A percentile compares a stretch with the other conserved stretches of the same genome.
Evolutionary conservation across 2,329 filamentous ascomycete genomes (phyloP).

Genomic region (Fusarium palustre): DNA sequence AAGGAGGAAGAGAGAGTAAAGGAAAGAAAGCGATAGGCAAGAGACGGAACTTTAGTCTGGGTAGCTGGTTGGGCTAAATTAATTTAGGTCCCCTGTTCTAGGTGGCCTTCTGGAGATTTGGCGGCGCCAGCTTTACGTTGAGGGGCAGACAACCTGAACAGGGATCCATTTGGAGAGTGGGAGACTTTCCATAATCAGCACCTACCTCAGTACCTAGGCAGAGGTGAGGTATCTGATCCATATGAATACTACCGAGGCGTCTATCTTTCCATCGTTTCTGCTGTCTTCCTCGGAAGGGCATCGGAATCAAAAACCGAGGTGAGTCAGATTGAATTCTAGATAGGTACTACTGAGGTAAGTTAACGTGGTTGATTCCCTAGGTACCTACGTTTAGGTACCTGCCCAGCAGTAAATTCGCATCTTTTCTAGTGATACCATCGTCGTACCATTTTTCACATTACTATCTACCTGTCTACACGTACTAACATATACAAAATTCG

Average conservation of each 20-base stretch:
- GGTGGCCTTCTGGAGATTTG: slow-evolving; percentile 33
- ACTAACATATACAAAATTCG: not conserved
- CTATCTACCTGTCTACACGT: not conserved
- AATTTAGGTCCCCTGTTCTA: slow-evolving; percentile 41
- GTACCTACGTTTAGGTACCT: not conserved
- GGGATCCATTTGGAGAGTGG: slow-evolving; percentile 7
- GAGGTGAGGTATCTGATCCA: not conserved
- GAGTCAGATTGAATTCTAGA: not conserved
- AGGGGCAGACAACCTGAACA: not conserved
- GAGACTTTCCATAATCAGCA: not conserved
- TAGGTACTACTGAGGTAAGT: not conserved
- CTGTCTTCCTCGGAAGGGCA: slow-evolving; percentile 23
- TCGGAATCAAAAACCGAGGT: slow-evolving; percentile 9
- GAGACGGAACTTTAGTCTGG: slow-evolving; percentile 16
- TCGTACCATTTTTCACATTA: not conserved
- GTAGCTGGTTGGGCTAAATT: slow-evolving; percentile 16
- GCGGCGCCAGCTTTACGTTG: slow-evolving; percentile 13
- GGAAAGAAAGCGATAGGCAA: slow-evolving; percentile 30
- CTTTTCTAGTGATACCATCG: not conserved
- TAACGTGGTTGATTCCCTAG: too few species aligned
- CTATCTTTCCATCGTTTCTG: slow-evolving; percentile 10
- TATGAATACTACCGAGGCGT: slow-evolving; percentile 18
- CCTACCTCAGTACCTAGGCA: not conserved
- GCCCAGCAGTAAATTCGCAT: not conserved
- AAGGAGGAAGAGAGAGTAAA: slow-evolving; percentile 25